phyloP scores from a whole-genome alignment of 2,329 filamentous ascomycete species.

The Dendrostoma leiphaemia region DNA sequence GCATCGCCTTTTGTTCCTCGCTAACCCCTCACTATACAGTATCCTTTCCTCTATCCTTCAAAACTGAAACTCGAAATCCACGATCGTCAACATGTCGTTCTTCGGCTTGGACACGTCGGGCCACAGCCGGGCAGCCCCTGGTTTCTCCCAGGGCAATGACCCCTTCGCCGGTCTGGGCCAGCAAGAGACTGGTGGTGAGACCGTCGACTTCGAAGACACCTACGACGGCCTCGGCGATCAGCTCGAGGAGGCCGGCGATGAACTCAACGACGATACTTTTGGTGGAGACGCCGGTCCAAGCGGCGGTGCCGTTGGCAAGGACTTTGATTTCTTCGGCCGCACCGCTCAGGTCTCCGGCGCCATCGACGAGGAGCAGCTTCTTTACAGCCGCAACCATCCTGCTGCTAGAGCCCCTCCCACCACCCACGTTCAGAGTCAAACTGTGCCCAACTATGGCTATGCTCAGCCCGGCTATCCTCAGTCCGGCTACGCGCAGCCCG shows the following conservation, averaged over 20 bases:
- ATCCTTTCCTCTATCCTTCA: neutral
- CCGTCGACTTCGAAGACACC: conserved; percentile 87
- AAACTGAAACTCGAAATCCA: neutral
- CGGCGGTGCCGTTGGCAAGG: conserved; percentile 68
- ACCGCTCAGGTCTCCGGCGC: conserved; percentile 84
- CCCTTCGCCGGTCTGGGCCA: conserved; percentile 79
- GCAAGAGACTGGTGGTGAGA: conserved; percentile 57
- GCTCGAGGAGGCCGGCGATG: conserved; percentile 89
- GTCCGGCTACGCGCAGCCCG: conserved; percentile 38
- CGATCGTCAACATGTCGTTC: conserved; percentile 69
- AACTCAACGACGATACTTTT: conserved; percentile 96
- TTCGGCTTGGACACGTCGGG: conserved; percentile 79
- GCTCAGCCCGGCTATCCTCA: conserved; percentile 43
- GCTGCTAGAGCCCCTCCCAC: conserved; percentile 43
- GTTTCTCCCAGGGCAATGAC: conserved; percentile 81
- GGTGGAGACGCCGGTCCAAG: conserved; percentile 44
- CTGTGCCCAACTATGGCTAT: conserved; percentile 36
- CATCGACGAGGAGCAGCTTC: conserved; percentile 86
- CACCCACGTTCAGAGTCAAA: conserved; percentile 27
- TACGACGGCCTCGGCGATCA: conserved; percentile 92
- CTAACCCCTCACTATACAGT: neutral
- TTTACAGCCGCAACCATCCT: conserved; percentile 74
- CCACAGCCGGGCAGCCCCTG: conserved; percentile 67
- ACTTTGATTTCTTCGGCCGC: conserved; percentile 95
- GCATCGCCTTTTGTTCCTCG: neutral